These are phyloP conservation scores for Penicillium atrosanguineum DNA, from an alignment of 495 filamentous ascomycete species.

Conservation along the genomic window DNA sequence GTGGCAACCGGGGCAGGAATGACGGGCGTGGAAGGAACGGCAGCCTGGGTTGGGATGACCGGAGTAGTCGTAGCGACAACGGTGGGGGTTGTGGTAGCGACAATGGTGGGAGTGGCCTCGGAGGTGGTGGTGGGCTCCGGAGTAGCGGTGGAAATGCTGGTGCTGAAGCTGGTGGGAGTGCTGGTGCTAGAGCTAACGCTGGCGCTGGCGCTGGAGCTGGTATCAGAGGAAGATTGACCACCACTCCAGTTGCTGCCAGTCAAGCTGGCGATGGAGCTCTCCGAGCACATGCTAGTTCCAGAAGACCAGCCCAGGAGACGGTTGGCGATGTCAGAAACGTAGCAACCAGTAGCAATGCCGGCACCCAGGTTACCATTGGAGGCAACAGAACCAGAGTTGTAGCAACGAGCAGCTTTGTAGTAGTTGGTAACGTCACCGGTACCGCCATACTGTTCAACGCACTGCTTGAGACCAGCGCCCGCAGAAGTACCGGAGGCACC, in stretches of 20 bases:
- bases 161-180: no score
- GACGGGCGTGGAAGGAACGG: background rate
- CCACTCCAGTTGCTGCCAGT: conserved; percentile 5
- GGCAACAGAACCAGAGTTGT: conserved; percentile 56
- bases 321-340: conserved; percentile 57
- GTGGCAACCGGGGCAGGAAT: background rate
- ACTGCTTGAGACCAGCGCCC: conserved; percentile 44
- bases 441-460: conserved; percentile 27
- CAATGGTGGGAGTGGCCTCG: conserved; percentile 2
- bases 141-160: background rate
- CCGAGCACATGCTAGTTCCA: conserved; percentile 23
- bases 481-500: conserved; percentile 37
- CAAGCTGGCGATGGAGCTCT: conserved; percentile 10
- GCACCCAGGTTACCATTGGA: conserved; percentile 44
- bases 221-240: conserved; percentile 6
- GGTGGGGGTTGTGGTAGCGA: conserved; percentile 1
- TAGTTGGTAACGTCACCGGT: conserved; percentile 31
- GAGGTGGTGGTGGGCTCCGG: background rate
- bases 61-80: conserved; percentile 5
- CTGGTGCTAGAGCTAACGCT: conserved; percentile 17
- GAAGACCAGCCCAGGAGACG: conserved; percentile 51
- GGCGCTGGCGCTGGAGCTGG: conserved; percentile 7
- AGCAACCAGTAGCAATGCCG: conserved; percentile 54
- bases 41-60: conserved; percentile 11
- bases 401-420: conserved; percentile 53